A percentile compares a stretch with the other conserved stretches of the same genome.
These are phyloP conservation scores for Quercus phellos DNA, from an alignment of 331 rosid genomes.

Conservation along the genomic window DNA sequence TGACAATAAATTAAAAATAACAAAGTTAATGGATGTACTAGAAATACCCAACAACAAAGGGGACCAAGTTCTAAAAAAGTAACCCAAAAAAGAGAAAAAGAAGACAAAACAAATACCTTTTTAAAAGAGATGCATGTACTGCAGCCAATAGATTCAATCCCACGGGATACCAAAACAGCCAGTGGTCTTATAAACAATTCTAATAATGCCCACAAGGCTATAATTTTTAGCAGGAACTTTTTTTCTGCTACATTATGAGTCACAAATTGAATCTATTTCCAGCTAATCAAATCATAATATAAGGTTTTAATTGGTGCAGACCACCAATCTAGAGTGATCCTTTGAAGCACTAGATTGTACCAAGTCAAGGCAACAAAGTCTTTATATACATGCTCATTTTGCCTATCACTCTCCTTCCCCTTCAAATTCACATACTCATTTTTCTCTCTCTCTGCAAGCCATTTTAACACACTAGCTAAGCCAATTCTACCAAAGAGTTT, in stretches of 20 bases:
- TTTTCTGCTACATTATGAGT: conserved; percentile 13
- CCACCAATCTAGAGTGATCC: background rate
- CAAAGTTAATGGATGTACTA: conserved; percentile 4
- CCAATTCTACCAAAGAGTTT: conserved; percentile 18
- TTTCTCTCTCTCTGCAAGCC: background rate
- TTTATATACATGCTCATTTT: conserved; percentile 41
- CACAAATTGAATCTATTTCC: background rate
- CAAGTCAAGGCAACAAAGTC: conserved; percentile 18
- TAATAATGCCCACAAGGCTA: conserved; percentile 6
- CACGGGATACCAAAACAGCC: conserved; percentile 34
- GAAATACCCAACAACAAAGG: conserved; percentile 28
- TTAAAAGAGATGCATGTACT: conserved; percentile 32
- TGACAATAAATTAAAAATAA: background rate
- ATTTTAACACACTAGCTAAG: background rate
- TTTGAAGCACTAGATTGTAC: conserved; percentile 16
- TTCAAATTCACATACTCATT: background rate
- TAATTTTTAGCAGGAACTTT: background rate
- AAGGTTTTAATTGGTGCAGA: conserved; percentile 8
- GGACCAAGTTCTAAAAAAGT: conserved; percentile 32
- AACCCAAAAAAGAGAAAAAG: background rate
- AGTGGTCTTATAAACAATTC: conserved; percentile 9
- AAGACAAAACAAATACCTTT: conserved; percentile 2
- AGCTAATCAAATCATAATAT: background rate
- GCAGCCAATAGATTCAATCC: conserved; percentile 28
- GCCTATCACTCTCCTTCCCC: background rate